These are phyloP conservation scores for Sanchytrium tribonematis DNA, from an alignment of 371 early-diverging fungal genomes.

Conservation along the genomic window DNA sequence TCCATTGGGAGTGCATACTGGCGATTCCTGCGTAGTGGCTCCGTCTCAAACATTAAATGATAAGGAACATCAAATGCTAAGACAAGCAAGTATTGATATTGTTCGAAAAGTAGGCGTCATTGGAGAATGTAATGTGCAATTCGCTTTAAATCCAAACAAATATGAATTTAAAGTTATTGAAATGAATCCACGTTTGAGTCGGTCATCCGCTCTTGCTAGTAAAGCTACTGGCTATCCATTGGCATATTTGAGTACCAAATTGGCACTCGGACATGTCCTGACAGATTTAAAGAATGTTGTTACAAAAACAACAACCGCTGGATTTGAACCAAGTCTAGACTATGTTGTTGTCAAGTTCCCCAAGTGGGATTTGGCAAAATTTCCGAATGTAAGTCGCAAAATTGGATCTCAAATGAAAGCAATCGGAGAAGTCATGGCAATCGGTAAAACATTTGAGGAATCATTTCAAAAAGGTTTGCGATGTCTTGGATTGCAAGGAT, in stretches of 20 bases:
- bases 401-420: constrained; percentile 66
- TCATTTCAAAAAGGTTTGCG: constrained; percentile 30
- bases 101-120: constrained; percentile 12
- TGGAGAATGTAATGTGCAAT: constrained; percentile 5
- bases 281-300: constrained; percentile 61
- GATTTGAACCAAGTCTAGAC: constrained; percentile 80
- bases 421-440: constrained; percentile 89
- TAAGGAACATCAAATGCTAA: constrained; percentile 81
- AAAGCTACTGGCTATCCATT: constrained; percentile 87
- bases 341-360: constrained; percentile 82
- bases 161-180: constrained; percentile 3
- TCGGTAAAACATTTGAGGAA: constrained; percentile 81
- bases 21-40: constrained; percentile 86
- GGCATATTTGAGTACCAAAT: constrained; percentile 79
- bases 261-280: constrained; percentile 52
- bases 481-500: not conserved
- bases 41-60: constrained; percentile 77
- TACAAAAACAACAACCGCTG: constrained; percentile 64
- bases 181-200: constrained; percentile 2
- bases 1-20: constrained; percentile 85
- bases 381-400: constrained; percentile 47
- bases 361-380: constrained; percentile 78
- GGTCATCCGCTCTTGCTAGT: constrained; percentile 39
- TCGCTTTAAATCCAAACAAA: constrained; percentile 4
- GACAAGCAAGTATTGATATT: constrained; percentile 51